Conservation (phyloP, 352 stramenopile genomes). For the Pythium oligandrum region DNA sequence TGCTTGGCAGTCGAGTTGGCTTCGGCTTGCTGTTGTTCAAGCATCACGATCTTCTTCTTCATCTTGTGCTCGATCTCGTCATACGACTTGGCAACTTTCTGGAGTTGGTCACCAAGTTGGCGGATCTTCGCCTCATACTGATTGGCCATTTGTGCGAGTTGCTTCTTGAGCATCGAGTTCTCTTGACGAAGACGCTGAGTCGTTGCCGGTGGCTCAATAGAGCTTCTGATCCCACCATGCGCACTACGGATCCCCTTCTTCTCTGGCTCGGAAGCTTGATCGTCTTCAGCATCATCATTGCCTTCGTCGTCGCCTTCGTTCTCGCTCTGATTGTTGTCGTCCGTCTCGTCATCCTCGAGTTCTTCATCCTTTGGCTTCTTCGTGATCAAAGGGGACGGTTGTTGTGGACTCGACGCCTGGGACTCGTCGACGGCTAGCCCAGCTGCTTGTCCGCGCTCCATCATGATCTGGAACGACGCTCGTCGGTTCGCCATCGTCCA, state of each 20-base stretch:
- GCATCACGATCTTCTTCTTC: conserved; percentile 12
- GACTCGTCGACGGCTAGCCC: too few relatives aligned
- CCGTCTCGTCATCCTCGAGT: background rate
- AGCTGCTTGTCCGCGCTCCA: too few relatives aligned
- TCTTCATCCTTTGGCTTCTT: too few relatives aligned
- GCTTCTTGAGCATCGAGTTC: conserved; percentile 11
- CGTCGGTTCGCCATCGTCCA: too few relatives aligned
- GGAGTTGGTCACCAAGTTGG: conserved; percentile 3
- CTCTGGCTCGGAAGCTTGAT: background rate
- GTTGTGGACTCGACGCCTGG: too few relatives aligned
- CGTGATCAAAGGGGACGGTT: too few relatives aligned
- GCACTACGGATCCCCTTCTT: background rate
- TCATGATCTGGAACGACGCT: too few relatives aligned
- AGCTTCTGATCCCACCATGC: background rate
- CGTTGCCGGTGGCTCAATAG: conserved; percentile 2
- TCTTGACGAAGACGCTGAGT: conserved; percentile 12
- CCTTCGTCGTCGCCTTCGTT: background rate
- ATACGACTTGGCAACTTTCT: background rate
- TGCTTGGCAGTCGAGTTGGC: background rate
- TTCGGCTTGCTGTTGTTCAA: conserved; percentile 9
- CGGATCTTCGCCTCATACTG: conserved; percentile 13
- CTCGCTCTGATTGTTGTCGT: background rate
- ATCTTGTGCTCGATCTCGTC: conserved; percentile 4
- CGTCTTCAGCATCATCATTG: background rate
- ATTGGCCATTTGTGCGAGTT: conserved; percentile 10